Base-by-base conservation (phyloP, 2,329 filamentous ascomycete genomes). In the Metarhizium robertsii region DNA sequence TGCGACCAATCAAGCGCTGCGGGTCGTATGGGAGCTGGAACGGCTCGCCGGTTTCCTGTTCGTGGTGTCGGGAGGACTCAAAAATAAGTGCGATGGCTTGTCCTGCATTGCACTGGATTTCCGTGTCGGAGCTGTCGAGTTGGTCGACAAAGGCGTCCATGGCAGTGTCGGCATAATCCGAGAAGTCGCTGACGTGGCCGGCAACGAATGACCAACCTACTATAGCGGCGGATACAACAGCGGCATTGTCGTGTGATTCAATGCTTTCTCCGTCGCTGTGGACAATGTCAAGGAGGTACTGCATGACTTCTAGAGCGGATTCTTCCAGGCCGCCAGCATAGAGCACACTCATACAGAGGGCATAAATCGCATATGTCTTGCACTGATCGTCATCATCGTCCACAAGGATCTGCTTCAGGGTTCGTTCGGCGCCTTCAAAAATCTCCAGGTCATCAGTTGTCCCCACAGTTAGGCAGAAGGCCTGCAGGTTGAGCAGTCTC, bases 71-170 rank as follows among this genome's bases (percentile, higher is more conserved):
- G 2, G 75, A 75, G 59, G 87, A 87, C 69, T 96, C 91, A 64
- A 89, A 92, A 11, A 95, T 76, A 10, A 95, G 75, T 0, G 90
- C 90, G 57, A 95, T 91, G 67, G 89, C 89, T 65, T 87, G 82
- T 3, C 87, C 90, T 0, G 90, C 87, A 3, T 86, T 83, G 49
- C 90, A 83, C 64, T 94, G 89, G 1, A 95, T 88, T 8, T 80
- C 75, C 1, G 84, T 75, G 57, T 90, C 85, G 36, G 78, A 78
- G 67, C 87, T 90, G 57, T 92, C 85, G 18, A 96, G 85, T 69
- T 95, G 91, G 50, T 95, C 90, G 46, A 89, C 84, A 62, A 96
- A 90, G 2, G 86, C 85, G 53, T 94, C 87, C 63, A 94, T 80
- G 16, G 88, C 86, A 32, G 82, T 73, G 60, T 90, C 85, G 36